Base-by-base conservation (phyloP, 805 yeast genomes). In the Candida sithepensis region DNA sequence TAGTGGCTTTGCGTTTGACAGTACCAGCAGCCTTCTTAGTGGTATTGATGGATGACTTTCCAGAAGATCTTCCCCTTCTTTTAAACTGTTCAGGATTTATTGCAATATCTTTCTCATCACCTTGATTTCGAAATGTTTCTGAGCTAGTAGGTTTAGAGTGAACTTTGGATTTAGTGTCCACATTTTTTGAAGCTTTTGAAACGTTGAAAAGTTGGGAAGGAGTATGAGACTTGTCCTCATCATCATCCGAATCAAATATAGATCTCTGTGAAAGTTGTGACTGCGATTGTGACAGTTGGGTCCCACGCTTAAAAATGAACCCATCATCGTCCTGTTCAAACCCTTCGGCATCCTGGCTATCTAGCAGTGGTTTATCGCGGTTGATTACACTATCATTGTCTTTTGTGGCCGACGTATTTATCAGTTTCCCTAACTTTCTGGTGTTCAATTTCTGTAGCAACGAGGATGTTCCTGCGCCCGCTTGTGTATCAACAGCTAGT, bases 301-400 rank as follows among this genome's bases (percentile, higher is more conserved):
- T 16, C 23, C 54, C 56, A 39, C 59, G 41, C 34, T 52, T 55
- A 44, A 52, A 55, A 21, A 55, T 51, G 48, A 55, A 55, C 4
- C 59, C 59, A 23, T 51, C 58, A 24, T 52, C 56, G 7, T 52
- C 59, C 22, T 52, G 50, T 42, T 52, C 59, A 42, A 52, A 52
- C 10, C 40, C 53, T 4, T 47, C 53, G 22, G 8, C 12, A 20
- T 14, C 10, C 37, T 46, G 1, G 43, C 13, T 19, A 39, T 39
- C n/a, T 39, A 16, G 14, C 18, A n/a, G 9, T 12, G 14, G 21
- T 12, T n/a, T 34, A 7, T 3, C 18, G n/a, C 21, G 38, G 6
- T 16, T 24, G 28, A n/a, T 24, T 10, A 34, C 18, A 5, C 19
- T 34, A 4, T 34, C 20, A n/a, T n/a, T n/a, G 12, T 34, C 12